These are phyloP conservation scores for Adiantum capillusveneris DNA, from an alignment of 75 land plant genomes.

Conservation along the genomic window DNA sequence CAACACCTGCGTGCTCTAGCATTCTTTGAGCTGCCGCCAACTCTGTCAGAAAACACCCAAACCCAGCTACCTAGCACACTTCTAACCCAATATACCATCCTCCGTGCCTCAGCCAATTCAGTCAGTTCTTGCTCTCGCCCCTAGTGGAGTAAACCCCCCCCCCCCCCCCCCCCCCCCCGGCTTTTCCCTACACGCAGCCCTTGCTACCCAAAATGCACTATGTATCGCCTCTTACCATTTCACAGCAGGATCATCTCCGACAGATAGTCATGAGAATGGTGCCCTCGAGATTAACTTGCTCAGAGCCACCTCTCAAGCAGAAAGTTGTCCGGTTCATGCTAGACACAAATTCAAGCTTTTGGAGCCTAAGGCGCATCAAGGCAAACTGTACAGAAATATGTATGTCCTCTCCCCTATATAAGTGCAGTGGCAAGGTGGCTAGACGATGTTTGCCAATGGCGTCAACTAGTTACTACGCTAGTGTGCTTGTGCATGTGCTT, in stretches of 20 bases:
- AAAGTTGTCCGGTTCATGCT: slow-evolving; percentile 85
- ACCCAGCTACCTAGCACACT: no score
- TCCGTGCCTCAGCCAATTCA: no score
- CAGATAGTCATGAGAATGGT: slow-evolving; percentile 56
- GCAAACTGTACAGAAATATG: slow-evolving; percentile 75
- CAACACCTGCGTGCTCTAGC: no score
- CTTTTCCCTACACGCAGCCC: no score
- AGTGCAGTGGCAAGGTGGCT: slow-evolving; percentile 71
- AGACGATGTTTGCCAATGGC: slow-evolving; percentile 67
- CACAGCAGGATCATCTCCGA: slow-evolving; percentile 56
- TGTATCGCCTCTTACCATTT: slow-evolving; percentile 60
- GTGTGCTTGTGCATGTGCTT: slow-evolving; percentile 60
- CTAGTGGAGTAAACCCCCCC: no score
- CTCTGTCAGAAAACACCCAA: no score
- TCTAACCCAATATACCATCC: no score
- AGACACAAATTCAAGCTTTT: slow-evolving; percentile 59
- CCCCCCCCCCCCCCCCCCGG: no score
- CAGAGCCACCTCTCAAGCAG: slow-evolving; percentile 72
- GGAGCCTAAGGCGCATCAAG: slow-evolving; percentile 81
- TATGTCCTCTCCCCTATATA: slow-evolving; percentile 47
- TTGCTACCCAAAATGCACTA: slow-evolving; percentile 76
- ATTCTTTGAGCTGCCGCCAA: no score
- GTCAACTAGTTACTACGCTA: slow-evolving; percentile 59
- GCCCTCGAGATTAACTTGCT: slow-evolving; percentile 46
- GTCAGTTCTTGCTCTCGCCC: no score